Percentiles rank a stretch among this genome's conserved stretches.
Evolutionary conservation across 352 stramenopile species (phyloP).

Genomic region (Phytophthora colocasiae): DNA sequence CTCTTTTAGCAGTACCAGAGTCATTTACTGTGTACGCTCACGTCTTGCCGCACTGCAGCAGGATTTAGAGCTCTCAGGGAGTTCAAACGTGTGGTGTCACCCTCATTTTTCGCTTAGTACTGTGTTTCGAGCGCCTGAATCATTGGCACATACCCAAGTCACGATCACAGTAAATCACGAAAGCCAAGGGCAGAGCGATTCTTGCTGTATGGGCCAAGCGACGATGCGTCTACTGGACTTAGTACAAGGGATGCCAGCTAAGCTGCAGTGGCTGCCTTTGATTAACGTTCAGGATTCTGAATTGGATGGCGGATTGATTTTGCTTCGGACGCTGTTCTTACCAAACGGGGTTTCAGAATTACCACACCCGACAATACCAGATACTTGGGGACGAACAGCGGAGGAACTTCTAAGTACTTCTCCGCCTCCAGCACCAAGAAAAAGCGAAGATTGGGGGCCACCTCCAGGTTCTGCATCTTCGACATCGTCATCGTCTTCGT

Average conservation of each 20-base stretch:
- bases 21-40: slow-evolving; percentile 57
- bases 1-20: slow-evolving; percentile 12
- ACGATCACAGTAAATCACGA: slow-evolving; percentile 58
- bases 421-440: neutral
- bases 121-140: slow-evolving; percentile 58
- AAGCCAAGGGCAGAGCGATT: slow-evolving; percentile 34
- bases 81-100: slow-evolving; percentile 52
- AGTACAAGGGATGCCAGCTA: slow-evolving; percentile 65
- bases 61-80: slow-evolving; percentile 55
- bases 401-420: slow-evolving; percentile 45
- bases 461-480: slow-evolving; percentile 21
- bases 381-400: slow-evolving; percentile 45
- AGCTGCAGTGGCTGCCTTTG: slow-evolving; percentile 67
- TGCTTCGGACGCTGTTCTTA: slow-evolving; percentile 69
- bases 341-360: slow-evolving; percentile 57
- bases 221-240: slow-evolving; percentile 55
- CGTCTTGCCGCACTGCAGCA: slow-evolving; percentile 53
- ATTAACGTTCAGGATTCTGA: slow-evolving; percentile 1
- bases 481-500: slow-evolving; percentile 26
- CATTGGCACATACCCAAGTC: slow-evolving; percentile 41
- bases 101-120: slow-evolving; percentile 49
- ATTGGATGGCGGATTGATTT: slow-evolving; percentile 27
- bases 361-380: slow-evolving; percentile 45
- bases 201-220: slow-evolving; percentile 37
- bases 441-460: slow-evolving; percentile 5